Evolutionary conservation across 371 early-diverging fungal species (phyloP).

Genomic region (Mucor circinelloides): DNA sequence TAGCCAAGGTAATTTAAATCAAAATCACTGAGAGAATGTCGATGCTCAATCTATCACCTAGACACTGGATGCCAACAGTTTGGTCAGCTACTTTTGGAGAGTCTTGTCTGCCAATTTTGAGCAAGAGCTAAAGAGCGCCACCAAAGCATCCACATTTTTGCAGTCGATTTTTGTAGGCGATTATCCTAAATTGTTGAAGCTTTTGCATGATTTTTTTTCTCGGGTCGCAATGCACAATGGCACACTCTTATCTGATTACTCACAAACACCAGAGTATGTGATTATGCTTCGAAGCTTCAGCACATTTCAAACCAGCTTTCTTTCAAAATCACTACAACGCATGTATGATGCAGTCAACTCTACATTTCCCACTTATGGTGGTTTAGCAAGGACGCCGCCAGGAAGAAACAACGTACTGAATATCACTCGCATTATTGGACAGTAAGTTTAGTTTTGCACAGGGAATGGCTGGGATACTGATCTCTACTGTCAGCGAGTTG

Average conservation of each 20-base stretch:
- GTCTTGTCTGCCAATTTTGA: constrained; percentile 49
- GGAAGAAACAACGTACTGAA: constrained; percentile 57
- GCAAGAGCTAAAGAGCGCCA: constrained; percentile 49
- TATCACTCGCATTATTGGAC: constrained; percentile 55
- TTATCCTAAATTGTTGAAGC: constrained; percentile 74
- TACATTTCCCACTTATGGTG: constrained; percentile 53
- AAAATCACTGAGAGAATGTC: neutral
- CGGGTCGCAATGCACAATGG: constrained; percentile 68
- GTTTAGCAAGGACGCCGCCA: constrained; percentile 34
- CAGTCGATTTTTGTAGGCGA: constrained; percentile 75
- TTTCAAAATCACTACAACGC: constrained; percentile 63
- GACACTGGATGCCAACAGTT: constrained; percentile 42
- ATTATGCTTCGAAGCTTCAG: constrained; percentile 68
- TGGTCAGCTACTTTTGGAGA: constrained; percentile 55
- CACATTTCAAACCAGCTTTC: constrained; percentile 72
- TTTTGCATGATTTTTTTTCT: constrained; percentile 77
- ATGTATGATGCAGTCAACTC: constrained; percentile 64
- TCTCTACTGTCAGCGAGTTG: constrained; percentile 52
- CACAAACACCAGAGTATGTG: constrained; percentile 69
- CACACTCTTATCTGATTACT: constrained; percentile 49
- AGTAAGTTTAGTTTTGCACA: constrained; percentile 30
- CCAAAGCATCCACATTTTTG: constrained; percentile 60
- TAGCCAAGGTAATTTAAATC: constrained; percentile 34
- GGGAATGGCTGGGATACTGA: neutral
- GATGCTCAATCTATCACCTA: neutral